These are phyloP conservation scores for Scheffersomyces cryptocercus DNA, from an alignment of 1,139 yeast genomes.

Conservation along the genomic window DNA sequence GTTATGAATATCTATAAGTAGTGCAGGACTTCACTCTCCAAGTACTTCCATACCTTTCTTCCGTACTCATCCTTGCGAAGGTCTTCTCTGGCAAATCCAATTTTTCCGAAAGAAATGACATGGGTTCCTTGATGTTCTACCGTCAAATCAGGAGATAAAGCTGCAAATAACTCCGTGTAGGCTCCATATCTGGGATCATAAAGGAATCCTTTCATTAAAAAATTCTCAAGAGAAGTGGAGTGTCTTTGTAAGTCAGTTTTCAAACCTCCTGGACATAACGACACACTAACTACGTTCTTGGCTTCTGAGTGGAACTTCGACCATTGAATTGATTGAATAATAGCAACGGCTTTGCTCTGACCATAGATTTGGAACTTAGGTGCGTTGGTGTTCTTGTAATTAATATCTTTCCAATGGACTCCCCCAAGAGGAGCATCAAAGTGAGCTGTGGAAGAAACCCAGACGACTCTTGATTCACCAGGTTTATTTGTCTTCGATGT, in stretches of 20 bases:
- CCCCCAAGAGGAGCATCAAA: conserved; percentile 38
- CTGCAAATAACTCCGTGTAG: conserved; percentile 23
- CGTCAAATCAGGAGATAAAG: conserved; percentile 18
- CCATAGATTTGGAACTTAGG: conserved; percentile 27
- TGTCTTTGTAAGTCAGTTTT: conserved; percentile 42
- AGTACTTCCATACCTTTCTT: conserved; percentile 7
- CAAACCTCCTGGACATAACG: conserved; percentile 52
- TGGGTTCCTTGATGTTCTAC: conserved; percentile 4
- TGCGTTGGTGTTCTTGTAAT: conserved; percentile 14
- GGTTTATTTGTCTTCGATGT: conserved; percentile 20
- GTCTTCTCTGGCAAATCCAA: conserved; percentile 7
- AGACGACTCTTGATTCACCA: conserved; percentile 38
- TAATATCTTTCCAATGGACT: conserved; percentile 38
- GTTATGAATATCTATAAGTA: too few relatives aligned
- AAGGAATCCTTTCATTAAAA: conserved; percentile 1
- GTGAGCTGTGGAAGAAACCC: conserved; percentile 48
- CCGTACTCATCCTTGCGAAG: conserved; percentile 3
- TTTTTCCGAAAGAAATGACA: conserved; percentile 6
- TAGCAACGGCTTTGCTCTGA: conserved; percentile 49
- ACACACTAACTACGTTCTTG: conserved; percentile 30
- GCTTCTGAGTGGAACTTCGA: conserved; percentile 30
- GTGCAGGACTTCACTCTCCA: conserved; percentile 4
- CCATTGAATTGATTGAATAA: conserved; percentile 45
- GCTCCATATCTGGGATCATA: conserved; percentile 16
- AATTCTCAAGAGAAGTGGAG: background rate